These are phyloP conservation scores for Pholiota conissans DNA, from an alignment of 768 basidiomycete genomes.

Conservation along the genomic window DNA sequence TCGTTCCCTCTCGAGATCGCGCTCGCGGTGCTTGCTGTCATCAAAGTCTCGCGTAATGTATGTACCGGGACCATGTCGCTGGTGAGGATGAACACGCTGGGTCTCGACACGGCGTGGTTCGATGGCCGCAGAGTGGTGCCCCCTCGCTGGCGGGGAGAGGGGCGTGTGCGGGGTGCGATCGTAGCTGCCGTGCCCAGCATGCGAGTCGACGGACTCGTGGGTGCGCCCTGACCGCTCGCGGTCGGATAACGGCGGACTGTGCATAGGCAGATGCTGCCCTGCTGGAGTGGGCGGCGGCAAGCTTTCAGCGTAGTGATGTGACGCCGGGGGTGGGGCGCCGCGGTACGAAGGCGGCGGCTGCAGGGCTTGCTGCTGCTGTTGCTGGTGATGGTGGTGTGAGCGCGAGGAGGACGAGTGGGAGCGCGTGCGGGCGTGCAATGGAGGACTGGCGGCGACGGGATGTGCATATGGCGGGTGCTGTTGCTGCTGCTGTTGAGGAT, in stretches of 20 bases:
- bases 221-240: constrained; percentile 44
- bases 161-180: neutral
- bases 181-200: constrained; percentile 4
- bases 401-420: constrained; percentile 49
- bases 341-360: constrained; percentile 37
- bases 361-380: constrained; percentile 31
- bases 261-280: constrained; percentile 39
- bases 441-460: neutral
- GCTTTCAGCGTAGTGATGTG: constrained; percentile 50
- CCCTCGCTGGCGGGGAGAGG: neutral
- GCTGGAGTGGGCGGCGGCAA: constrained; percentile 31
- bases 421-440: constrained; percentile 39
- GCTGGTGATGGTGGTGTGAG: constrained; percentile 32
- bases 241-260: constrained; percentile 52
- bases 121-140: too few relatives aligned
- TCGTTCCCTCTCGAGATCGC: constrained; percentile 3
- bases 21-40: constrained; percentile 19
- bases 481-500: neutral
- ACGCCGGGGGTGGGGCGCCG: constrained; percentile 36
- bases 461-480: neutral
- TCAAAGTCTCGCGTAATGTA: constrained; percentile 51
- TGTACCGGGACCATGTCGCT: constrained; percentile 63
- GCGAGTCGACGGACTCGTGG: constrained; percentile 8
- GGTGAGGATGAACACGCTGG: constrained; percentile 56
- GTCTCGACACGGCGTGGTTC: neutral